These are phyloP conservation scores for Perkinsus olseni DNA, from an alignment of 169 alveolate genomes.

Conservation along the genomic window DNA sequence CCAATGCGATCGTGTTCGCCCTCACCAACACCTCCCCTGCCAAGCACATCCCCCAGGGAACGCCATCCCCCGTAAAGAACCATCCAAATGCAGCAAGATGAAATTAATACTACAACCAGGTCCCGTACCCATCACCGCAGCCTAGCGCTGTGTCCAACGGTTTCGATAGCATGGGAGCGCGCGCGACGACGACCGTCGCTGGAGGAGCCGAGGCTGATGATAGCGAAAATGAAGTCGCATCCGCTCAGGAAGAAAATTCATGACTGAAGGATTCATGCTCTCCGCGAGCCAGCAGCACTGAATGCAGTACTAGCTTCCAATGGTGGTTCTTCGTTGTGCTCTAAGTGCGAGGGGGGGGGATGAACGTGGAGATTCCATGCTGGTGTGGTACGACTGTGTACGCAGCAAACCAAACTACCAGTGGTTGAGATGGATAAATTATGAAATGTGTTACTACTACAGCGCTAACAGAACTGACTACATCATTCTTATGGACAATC, in stretches of 20 bases:
- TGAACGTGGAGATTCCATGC: no score
- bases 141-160: background rate
- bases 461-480: background rate
- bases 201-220: background rate
- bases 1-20: background rate
- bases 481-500: background rate
- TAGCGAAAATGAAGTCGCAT: background rate
- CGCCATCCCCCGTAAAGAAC: background rate
- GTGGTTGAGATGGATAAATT: no score
- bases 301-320: no score
- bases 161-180: background rate
- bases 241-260: background rate
- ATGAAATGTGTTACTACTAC: background rate
- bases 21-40: background rate
- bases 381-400: no score
- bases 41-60: background rate
- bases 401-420: no score
- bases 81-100: background rate
- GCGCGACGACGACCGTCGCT: background rate
- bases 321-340: no score
- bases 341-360: no score
- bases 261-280: background rate
- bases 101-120: background rate
- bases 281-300: no score
- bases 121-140: background rate